Evolutionary conservation across 306 rosid species (phyloP), one percentile per base, ranked within the genome.

Genomic region (Boehmeria nivea): DNA sequence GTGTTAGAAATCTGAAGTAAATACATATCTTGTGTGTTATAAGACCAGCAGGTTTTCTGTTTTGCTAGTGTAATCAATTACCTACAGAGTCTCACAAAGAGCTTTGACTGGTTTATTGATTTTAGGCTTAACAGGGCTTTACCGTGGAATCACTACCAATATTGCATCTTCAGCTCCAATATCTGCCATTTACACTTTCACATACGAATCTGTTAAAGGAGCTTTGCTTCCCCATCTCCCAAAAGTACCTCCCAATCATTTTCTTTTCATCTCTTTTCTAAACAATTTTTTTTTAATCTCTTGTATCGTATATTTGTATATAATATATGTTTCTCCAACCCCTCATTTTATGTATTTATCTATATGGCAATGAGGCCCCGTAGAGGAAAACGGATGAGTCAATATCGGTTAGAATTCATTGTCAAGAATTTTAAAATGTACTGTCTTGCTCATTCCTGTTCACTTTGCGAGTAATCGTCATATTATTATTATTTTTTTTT

Each of bases 191-290:
- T 91, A 91, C 77, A 80, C 89, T 42, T 82, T 80, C 78, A 84
- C 98, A 43, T 91, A 91, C 64, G 96, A 91, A 82, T 82, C 96
- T 21, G 82, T 87, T 59, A 87, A 91, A 77, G 85, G 83, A 64
- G 77, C 87, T 73, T 75, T 84, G 76, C 85, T 87, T 82, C 98
- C 96, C 55, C 68, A 72, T 72, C 74, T 87, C 60, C 83, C 85
- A 21, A 85, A 72, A 89, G 96, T 91, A 66, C 54, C 43, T 57
- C 48, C n/a, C n/a, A 47, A 51, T 70, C 22, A 50, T 47, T 51
- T 2, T 11, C 50, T 69, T 57, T 62, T 20, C 23, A 26, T 63
- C 22, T 64, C 54, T 52, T 14, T 11, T 31, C 16, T 54, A 24
- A 9, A n/a, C 28, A 25, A 63, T 6, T 27, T 12, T 6, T 57